Percentiles rank a stretch among this genome's conserved stretches.
These are phyloP conservation scores for Pythium chondricola DNA, from an alignment of 352 stramenopile genomes.

Conservation along the genomic window DNA sequence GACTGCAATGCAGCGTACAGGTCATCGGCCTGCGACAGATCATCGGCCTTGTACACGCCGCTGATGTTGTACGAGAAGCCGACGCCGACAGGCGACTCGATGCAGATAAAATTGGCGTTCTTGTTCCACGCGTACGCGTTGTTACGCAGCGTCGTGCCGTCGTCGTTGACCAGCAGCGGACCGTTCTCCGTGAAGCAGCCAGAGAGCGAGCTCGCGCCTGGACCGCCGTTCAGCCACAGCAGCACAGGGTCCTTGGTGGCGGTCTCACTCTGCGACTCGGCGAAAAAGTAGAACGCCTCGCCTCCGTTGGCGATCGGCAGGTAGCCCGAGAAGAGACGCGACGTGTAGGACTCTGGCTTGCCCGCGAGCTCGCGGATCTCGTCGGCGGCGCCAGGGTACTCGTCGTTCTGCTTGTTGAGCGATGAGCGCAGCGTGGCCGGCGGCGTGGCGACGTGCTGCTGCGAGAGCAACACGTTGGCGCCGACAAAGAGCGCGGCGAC, in stretches of 20 bases:
- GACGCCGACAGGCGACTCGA: slow-evolving; percentile 57
- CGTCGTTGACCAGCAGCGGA: slow-evolving; percentile 51
- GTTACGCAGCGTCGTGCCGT: slow-evolving; percentile 33
- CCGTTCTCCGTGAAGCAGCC: slow-evolving; percentile 70
- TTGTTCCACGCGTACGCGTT: slow-evolving; percentile 59
- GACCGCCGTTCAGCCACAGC: slow-evolving; percentile 67
- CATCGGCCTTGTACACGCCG: slow-evolving; percentile 62
- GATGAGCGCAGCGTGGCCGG: neutral
- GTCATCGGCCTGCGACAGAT: slow-evolving; percentile 65
- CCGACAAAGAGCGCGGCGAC: slow-evolving; percentile 13
- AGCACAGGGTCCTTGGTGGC: slow-evolving; percentile 39
- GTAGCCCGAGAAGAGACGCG: slow-evolving; percentile 55
- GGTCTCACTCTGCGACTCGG: slow-evolving; percentile 46
- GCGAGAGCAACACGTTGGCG: slow-evolving; percentile 14
- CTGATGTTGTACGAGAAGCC: slow-evolving; percentile 63
- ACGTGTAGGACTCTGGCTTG: slow-evolving; percentile 42
- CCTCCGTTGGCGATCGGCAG: slow-evolving; percentile 44
- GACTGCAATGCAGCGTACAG: slow-evolving; percentile 74
- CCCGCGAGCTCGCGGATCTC: slow-evolving; percentile 38
- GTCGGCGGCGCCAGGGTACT: slow-evolving; percentile 35
- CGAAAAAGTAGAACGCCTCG: slow-evolving; percentile 64
- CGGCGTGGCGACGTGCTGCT: neutral
- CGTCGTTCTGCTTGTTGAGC: neutral
- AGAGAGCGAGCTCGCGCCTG: slow-evolving; percentile 46
- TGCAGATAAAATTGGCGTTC: slow-evolving; percentile 46